Base-by-base conservation (phyloP, 352 stramenopile genomes). In the Sclerospora graminicola region DNA sequence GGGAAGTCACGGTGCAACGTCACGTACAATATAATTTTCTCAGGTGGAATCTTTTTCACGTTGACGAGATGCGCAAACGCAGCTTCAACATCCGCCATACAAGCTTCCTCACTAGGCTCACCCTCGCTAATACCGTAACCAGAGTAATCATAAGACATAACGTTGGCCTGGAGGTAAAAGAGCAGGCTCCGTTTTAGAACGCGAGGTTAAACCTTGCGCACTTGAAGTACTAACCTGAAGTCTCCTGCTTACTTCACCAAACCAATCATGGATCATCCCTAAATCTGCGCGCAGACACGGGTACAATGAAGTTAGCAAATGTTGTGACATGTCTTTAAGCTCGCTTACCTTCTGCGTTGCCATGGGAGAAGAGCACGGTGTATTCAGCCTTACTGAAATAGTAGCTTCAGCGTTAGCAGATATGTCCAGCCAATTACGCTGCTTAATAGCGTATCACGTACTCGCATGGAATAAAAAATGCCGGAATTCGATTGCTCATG, bases 181-280 rank as follows among this genome's bases (percentile, higher is more conserved):
- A 29, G 15, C 38, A 39, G 4, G 30, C 6, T 15, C 9, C n/a
- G 11, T 13, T 32, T 51, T 37, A 48, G 13, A 10, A 44, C 18
- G 15, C 15, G 1, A 31, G 21, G 11, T 10, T 18, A 5, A 28
- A 16, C 2, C 15, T 36, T 10, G 13, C 8, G 7, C 21, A 8
- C n/a, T 28, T 15, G 3, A 13, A 40, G n/a, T 48, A 41, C 54
- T 41, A 44, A 89, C 77, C 53, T 84, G 55, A 38, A 93, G 51
- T 20, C 74, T 69, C 11, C 82, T 67, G 27, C 82, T 70, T 26
- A 98, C 62, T 69, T 97, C 88, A 35, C 86, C 84, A 62, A 98
- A 98, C 94, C 94, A 98, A 54, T 96, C 86, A 57, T 96, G 97
- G 33, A 98, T 97, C 84, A 97, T 97, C 4, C 89, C 91, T n/a